phyloP scores from a whole-genome alignment of 371 early-diverging fungal genomes.

The Syncephalastrum contaminatum region DNA sequence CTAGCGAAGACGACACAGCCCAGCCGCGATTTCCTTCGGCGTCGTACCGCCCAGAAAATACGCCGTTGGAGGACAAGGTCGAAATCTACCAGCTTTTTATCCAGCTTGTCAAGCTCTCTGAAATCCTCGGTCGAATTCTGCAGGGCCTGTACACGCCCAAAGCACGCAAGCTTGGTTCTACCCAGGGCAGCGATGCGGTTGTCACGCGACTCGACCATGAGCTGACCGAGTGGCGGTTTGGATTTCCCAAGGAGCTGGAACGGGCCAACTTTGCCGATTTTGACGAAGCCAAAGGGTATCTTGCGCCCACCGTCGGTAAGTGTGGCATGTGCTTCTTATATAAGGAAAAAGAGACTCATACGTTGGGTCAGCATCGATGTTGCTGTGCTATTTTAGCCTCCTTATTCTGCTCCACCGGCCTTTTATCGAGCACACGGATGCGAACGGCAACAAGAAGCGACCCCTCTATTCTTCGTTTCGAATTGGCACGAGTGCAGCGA shows the following conservation, averaged over 20 bases:
- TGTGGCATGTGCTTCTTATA: neutral
- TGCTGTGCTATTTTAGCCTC: slow-evolving; percentile 38
- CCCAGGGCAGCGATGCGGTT: slow-evolving; percentile 42
- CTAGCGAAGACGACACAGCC: slow-evolving; percentile 9
- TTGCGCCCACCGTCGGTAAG: slow-evolving; percentile 43
- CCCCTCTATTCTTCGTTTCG: slow-evolving; percentile 42
- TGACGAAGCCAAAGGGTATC: slow-evolving; percentile 36
- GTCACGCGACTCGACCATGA: slow-evolving; percentile 45
- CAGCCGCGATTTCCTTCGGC: slow-evolving; percentile 40
- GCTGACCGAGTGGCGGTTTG: slow-evolving; percentile 48
- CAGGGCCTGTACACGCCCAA: slow-evolving; percentile 48
- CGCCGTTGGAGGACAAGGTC: slow-evolving; percentile 12
- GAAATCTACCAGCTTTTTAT: slow-evolving; percentile 42
- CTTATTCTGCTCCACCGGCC: slow-evolving; percentile 47
- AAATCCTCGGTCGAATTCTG: slow-evolving; percentile 44
- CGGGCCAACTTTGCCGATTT: slow-evolving; percentile 33
- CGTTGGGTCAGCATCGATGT: slow-evolving; percentile 27
- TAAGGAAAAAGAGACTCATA: no score
- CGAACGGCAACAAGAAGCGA: slow-evolving; percentile 12
- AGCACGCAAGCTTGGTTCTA: slow-evolving; percentile 34
- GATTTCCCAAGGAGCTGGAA: slow-evolving; percentile 36
- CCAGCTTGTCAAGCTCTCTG: slow-evolving; percentile 44
- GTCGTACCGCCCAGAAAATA: slow-evolving; percentile 26
- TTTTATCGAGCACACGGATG: slow-evolving; percentile 38
- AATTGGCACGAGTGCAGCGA: slow-evolving; percentile 50